Base-by-base conservation (phyloP, 2,329 filamentous ascomycete species). In the Coleophoma eucalyptorum region DNA sequence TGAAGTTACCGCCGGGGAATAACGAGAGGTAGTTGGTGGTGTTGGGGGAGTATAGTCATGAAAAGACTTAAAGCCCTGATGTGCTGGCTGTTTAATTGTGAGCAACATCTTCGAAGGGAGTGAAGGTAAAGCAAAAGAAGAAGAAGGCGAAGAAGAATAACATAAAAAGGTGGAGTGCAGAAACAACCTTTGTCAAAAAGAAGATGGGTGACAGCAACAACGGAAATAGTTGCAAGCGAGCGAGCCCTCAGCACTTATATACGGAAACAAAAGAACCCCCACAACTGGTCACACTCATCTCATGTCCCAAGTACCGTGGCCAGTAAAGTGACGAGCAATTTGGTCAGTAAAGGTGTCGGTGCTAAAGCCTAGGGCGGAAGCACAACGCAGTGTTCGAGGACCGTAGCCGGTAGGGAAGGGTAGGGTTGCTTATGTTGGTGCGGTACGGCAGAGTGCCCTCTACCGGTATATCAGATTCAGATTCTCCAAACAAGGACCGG, bases 81-180 rank as follows among this genome's bases (percentile, higher is more conserved):
- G 69, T 63, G 69, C 66, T 57, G 69, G 67, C 61, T 74, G 70
- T 60, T 75, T 76, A 51, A 76, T 65, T 59, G 74, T 77, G 67
- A 78, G 75, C 68, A 77, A 74, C 74, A 77, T 77, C 59, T 44
- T 60, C 62, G 62, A 61, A 50, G 57, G 55, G 56, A 59, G 63
- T 58, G 43, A 60, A 60, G 52, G 52, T 55, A 60, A 61, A 56
- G 48, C 58, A 61, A 53, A 59, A 52, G 44, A 59, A 58, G 54
- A 55, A 49, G 26, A 26, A 56, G 48, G 59, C 61, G 52, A 59
- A 52, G 44, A 59, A 58, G 54, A 55, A 49, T 58, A 61, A 62
- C 52, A 62, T 58, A 59, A 64, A 56, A 53, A 47, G 41, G 49
- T 54, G 47, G 20, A 48, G 52, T 53, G 54, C 50, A 57, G 50